Conservation (phyloP, 2,329 filamentous ascomycete genomes). For the Pseudonectria buxi region DNA sequence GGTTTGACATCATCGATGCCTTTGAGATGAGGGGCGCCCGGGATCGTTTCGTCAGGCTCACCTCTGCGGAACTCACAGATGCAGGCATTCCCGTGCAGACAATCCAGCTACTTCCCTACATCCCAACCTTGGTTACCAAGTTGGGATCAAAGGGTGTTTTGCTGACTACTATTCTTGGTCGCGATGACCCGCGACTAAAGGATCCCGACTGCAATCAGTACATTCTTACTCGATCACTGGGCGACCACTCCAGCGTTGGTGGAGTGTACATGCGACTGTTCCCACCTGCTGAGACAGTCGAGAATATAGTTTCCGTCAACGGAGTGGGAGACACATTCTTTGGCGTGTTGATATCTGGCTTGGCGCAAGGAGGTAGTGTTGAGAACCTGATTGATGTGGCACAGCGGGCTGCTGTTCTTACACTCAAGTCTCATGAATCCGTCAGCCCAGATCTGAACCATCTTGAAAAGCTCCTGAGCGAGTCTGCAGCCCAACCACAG, state of each 20-base stretch:
- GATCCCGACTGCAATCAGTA: conserved; percentile 58
- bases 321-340: conserved; percentile 91
- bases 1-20: conserved; percentile 75
- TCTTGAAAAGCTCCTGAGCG: conserved; percentile 35
- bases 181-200: conserved; percentile 60
- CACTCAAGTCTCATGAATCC: conserved; percentile 65
- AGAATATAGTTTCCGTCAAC: conserved; percentile 81
- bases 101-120: conserved; percentile 79
- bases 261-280: conserved; percentile 78
- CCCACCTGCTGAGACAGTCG: conserved; percentile 58
- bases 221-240: conserved; percentile 59
- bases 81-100: conserved; percentile 76
- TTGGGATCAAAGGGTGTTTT: conserved; percentile 71
- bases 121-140: conserved; percentile 80
- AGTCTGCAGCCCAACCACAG: conserved; percentile 14
- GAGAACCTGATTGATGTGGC: conserved; percentile 68
- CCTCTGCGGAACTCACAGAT: conserved; percentile 62
- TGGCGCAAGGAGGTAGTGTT: conserved; percentile 53
- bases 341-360: conserved; percentile 72
- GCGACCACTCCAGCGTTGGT: conserved; percentile 49
- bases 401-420: conserved; percentile 73
- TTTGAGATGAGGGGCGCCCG: conserved; percentile 71
- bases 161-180: conserved; percentile 61
- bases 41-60: conserved; percentile 64
- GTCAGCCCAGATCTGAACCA: conserved; percentile 55